Evolutionary conservation across 1,284 basidiomycete species (phyloP).

Genomic region (Ustilago loliicola): DNA sequence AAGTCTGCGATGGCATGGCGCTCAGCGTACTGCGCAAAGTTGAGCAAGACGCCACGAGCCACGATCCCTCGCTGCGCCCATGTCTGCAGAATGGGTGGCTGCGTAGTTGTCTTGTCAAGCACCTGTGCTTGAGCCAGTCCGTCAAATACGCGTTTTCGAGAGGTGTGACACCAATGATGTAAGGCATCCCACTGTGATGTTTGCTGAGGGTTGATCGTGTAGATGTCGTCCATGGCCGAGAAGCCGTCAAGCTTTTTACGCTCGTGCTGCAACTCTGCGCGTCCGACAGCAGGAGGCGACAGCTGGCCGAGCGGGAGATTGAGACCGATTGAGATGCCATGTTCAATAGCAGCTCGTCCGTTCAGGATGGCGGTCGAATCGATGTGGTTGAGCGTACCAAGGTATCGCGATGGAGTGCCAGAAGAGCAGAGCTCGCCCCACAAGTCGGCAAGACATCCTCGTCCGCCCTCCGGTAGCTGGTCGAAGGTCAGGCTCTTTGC

Average conservation of each 20-base stretch:
- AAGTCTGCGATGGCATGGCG: not conserved
- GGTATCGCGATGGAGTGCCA: not conserved
- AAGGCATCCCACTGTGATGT: conserved; percentile 4
- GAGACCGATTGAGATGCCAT: conserved; percentile 5
- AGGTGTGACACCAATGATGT: conserved; percentile 6
- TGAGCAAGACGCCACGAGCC: not conserved
- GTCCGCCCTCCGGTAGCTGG: conserved; percentile 2
- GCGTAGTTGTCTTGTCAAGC: not conserved
- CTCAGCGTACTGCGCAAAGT: not conserved
- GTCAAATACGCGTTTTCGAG: conserved; percentile 6
- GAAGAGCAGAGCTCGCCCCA: not conserved
- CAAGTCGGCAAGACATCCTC: conserved; percentile 1
- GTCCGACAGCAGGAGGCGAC: conserved; percentile 3
- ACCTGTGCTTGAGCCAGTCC: not conserved
- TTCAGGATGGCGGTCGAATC: not conserved
- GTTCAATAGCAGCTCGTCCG: not conserved
- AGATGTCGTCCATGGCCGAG: conserved; percentile 2
- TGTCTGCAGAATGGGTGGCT: not conserved
- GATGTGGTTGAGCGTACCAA: conserved; percentile 8
- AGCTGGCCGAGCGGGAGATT: conserved; percentile 3
- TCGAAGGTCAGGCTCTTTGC: conserved; percentile 1
- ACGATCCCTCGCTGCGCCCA: conserved; percentile 5
- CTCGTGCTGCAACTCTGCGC: not conserved
- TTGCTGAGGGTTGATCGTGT: conserved; percentile 5
- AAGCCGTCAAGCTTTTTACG: not conserved